These are phyloP conservation scores for Delitschia confertaspora DNA, from an alignment of 495 filamentous ascomycete species.

Conservation along the genomic window DNA sequence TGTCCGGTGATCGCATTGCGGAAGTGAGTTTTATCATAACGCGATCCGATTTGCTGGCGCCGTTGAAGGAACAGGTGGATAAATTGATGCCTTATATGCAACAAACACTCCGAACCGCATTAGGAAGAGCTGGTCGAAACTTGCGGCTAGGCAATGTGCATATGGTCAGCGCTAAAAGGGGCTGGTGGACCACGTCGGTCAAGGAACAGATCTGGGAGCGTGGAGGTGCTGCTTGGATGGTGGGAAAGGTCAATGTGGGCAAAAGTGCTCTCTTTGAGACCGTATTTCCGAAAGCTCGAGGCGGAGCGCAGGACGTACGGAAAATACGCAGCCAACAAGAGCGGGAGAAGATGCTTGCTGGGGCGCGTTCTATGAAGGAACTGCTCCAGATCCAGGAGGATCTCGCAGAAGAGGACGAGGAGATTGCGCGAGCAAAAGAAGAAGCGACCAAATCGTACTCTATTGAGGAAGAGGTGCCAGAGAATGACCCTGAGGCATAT, in stretches of 20 bases:
- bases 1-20: conserved; percentile 48
- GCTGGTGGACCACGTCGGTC: conserved; percentile 80
- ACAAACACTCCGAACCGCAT: conserved; percentile 59
- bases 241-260: conserved; percentile 95
- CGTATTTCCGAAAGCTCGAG: conserved; percentile 75
- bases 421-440: conserved; percentile 25
- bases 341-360: conserved; percentile 10
- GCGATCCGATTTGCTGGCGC: conserved; percentile 73
- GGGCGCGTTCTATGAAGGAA: conserved; percentile 14
- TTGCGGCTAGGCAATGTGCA: conserved; percentile 72
- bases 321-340: conserved; percentile 26
- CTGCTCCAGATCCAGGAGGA: conserved; percentile 15
- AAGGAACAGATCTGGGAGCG: conserved; percentile 75
- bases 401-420: conserved; percentile 23
- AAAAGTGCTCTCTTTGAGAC: conserved; percentile 84
- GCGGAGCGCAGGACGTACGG: conserved; percentile 31
- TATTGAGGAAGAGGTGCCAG: conserved; percentile 27
- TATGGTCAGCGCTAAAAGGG: conserved; percentile 71
- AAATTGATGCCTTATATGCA: conserved; percentile 71
- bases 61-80: conserved; percentile 71
- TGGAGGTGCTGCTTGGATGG: conserved; percentile 88
- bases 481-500: conserved; percentile 26
- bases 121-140: conserved; percentile 52
- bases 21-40: conserved; percentile 87
- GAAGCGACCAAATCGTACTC: conserved; percentile 32